Evolutionary conservation across 257 asterid species (phyloP), one percentile per base, ranked within the genome.

Genomic region (Solanum tarijense): DNA sequence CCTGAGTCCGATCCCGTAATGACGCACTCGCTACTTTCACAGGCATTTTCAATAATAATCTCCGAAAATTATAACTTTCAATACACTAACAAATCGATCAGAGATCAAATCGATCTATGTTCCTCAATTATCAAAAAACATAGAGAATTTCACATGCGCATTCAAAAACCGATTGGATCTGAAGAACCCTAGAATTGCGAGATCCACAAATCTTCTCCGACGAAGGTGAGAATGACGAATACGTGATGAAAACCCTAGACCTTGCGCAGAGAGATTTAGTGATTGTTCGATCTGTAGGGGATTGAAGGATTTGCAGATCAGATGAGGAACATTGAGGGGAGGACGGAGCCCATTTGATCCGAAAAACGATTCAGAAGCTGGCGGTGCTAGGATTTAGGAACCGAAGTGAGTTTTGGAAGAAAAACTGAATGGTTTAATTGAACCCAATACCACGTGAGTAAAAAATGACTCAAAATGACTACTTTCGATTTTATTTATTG

Each of bases 1-100:
- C 99, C 86, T 84, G 94, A 39, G 99, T 96, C 88, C 99, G 96
- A 95, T 97, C 99, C 92, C 98, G 93, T 78, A 91, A 88, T 86
- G 99, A 97, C 55, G 94, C 92, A 91, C 90, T 92, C 41, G 93
- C 93, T 78, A 92, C 90, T 93, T 89, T 95, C 85, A 89, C 90
- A 89, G 94, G 87, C 99, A 95, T 96, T 91, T 87, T 89, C 41
- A 62, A 62, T 62, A 78, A 78, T 23, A 75, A 75, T 23, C 58
- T 41, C 66, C 89, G 60, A 72, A 84, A 79, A 76, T 39, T 76
- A 76, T 12, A 16, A 8, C 3, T 76, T 36, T 36, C 83, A 74
- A 74, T 36, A 35, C 46, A 74, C 82, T 74, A 35, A 74, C 52
- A 36, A 74, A 34, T 25, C 32, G 38, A 78, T 79, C 36, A 20